Evolutionary conservation across 441 rosid species (phyloP).

Genomic region (Biscutella laevigata): DNA sequence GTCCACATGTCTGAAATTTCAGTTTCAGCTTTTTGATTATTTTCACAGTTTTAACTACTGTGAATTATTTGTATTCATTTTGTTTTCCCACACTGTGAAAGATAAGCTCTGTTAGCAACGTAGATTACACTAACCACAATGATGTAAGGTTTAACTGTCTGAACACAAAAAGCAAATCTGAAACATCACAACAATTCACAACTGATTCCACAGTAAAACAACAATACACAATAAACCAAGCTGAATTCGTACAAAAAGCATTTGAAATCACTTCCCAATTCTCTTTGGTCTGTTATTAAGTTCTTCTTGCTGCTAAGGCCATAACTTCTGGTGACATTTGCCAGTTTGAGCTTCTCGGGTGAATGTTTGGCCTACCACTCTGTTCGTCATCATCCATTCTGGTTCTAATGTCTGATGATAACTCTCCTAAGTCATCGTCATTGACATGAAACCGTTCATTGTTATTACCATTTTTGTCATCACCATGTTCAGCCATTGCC

Average conservation of each 20-base stretch:
- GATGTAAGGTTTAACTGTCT: neutral
- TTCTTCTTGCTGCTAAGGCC: constrained; percentile 67
- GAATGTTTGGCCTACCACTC: constrained; percentile 35
- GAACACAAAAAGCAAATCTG: constrained; percentile 1
- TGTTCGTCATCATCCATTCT: constrained; percentile 32
- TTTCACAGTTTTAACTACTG: neutral
- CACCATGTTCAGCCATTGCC: constrained; percentile 46
- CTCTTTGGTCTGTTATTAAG: neutral
- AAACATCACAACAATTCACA: constrained; percentile 15
- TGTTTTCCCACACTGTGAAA: constrained; percentile 9
- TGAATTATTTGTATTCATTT: constrained; percentile 1
- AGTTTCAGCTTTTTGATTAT: constrained; percentile 10
- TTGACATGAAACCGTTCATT: constrained; percentile 52
- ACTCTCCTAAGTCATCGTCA: constrained; percentile 57
- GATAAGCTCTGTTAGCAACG: constrained; percentile 5
- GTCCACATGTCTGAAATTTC: constrained; percentile 16
- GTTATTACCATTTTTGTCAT: constrained; percentile 34
- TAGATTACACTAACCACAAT: constrained; percentile 6
- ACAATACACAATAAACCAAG: constrained; percentile 9
- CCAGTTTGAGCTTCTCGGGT: constrained; percentile 78
- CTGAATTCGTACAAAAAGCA: too few relatives aligned
- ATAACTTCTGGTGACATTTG: constrained; percentile 88
- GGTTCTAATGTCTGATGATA: constrained; percentile 54
- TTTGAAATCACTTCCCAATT: neutral
- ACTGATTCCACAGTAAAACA: neutral